phyloP scores from a whole-genome alignment of 768 basidiomycete species.

The Podaxis carcinomalis region DNA sequence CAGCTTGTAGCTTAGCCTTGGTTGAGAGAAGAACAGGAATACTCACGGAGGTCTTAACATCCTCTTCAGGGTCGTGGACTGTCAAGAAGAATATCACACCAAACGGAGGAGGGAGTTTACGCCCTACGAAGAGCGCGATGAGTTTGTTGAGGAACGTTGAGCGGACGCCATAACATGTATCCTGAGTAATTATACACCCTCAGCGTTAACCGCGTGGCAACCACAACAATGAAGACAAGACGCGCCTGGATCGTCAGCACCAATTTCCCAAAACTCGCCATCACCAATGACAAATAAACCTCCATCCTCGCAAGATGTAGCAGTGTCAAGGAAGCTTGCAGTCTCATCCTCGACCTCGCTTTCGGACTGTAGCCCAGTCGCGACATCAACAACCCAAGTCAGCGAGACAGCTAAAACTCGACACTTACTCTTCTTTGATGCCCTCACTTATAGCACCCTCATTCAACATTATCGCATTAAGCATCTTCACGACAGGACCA shows the following conservation, averaged over 20 bases:
- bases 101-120: conserved; percentile 67
- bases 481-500: conserved; percentile 72
- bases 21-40: background rate
- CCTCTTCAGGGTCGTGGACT: conserved; percentile 86
- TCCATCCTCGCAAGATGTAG: conserved; percentile 69
- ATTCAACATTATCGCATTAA: conserved; percentile 64
- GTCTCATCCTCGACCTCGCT: conserved; percentile 72
- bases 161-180: conserved; percentile 86
- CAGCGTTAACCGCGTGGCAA: background rate
- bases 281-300: conserved; percentile 52
- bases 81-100: conserved; percentile 86
- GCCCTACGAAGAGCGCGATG: conserved; percentile 52
- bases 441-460: conserved; percentile 56
- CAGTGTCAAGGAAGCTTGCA: conserved; percentile 78
- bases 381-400: background rate
- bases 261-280: conserved; percentile 60
- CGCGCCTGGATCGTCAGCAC: conserved; percentile 75
- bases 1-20: background rate
- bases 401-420: conserved; percentile 8
- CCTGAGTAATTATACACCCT: conserved; percentile 41
- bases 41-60: conserved; percentile 65
- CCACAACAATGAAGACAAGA: background rate
- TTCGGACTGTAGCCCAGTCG: conserved; percentile 35
- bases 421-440: conserved; percentile 42
- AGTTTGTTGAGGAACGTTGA: conserved; percentile 74